Evolutionary conservation across 768 basidiomycete genomes (phyloP).

Genomic region (Podaxis carcinomalis): DNA sequence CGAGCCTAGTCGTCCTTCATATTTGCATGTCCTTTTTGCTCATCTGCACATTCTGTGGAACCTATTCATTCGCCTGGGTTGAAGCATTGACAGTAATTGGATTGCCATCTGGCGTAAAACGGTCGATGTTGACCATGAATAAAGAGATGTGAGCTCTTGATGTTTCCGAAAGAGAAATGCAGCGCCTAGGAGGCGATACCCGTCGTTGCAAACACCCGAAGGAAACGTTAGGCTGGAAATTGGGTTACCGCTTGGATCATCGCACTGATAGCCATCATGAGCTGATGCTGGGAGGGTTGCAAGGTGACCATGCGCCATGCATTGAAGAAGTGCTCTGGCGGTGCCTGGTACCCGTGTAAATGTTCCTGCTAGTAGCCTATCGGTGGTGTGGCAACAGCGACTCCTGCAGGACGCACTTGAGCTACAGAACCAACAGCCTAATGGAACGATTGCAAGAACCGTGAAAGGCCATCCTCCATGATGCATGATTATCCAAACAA

Average conservation of each 20-base stretch:
- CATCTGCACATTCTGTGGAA: not conserved
- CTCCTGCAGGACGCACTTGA: not conserved
- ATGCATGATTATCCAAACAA: not conserved
- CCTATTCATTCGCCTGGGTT: not conserved
- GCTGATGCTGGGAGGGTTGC: not conserved
- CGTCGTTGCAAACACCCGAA: not conserved
- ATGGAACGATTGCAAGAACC: not conserved
- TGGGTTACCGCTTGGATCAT: not conserved
- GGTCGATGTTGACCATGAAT: not conserved
- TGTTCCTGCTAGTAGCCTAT: not conserved
- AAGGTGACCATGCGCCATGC: not conserved
- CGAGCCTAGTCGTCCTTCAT: not conserved
- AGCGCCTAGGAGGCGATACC: not conserved
- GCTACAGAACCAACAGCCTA: not conserved
- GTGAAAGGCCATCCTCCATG: not conserved
- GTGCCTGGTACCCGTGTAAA: not conserved
- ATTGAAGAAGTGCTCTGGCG: not conserved
- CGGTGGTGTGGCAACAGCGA: not conserved
- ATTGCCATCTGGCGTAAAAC: not conserved
- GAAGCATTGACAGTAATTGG: not conserved
- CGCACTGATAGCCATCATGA: not conserved
- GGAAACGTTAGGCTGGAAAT: not conserved
- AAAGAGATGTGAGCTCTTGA: not conserved
- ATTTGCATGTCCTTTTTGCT: not conserved
- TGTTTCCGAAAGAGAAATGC: not conserved